A percentile compares a stretch with the other conserved stretches of the same genome.
Conservation (phyloP, 495 filamentous ascomycete genomes). For the Aspergillus leporis region DNA sequence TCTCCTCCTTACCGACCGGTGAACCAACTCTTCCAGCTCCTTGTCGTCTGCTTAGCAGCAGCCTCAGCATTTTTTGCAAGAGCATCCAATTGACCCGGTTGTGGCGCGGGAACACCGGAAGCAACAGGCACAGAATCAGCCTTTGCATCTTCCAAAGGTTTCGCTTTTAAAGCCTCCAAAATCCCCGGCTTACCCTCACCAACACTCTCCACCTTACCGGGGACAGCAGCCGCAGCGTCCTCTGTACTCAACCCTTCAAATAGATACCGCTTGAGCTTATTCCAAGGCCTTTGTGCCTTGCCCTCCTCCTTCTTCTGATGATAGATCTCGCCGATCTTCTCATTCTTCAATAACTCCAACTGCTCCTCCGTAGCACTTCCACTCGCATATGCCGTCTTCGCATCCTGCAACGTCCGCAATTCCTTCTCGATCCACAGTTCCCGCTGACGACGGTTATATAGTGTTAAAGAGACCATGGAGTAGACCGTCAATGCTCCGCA, state of each 20-base stretch:
- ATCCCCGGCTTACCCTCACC: constrained; percentile 27
- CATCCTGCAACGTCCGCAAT: constrained; percentile 59
- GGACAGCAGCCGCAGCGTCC: constrained; percentile 32
- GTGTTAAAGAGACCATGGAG: constrained; percentile 80
- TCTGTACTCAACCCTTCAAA: constrained; percentile 51
- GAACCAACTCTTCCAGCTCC: constrained; percentile 48
- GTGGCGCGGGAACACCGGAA: constrained; percentile 19
- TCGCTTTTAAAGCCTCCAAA: constrained; percentile 43
- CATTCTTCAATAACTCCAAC: constrained; percentile 56
- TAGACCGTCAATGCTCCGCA: constrained; percentile 73
- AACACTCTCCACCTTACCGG: not conserved
- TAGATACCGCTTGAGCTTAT: constrained; percentile 43
- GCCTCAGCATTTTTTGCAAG: constrained; percentile 44
- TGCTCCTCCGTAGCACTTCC: constrained; percentile 59
- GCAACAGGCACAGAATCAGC: constrained; percentile 19
- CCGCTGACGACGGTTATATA: constrained; percentile 76
- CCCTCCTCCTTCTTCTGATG: constrained; percentile 47
- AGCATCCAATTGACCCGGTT: constrained; percentile 41
- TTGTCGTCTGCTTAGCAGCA: constrained; percentile 38
- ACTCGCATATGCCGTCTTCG: constrained; percentile 59
- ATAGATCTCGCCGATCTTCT: constrained; percentile 53
- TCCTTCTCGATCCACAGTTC: constrained; percentile 65
- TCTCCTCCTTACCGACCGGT: constrained; percentile 29
- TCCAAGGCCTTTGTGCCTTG: constrained; percentile 45
- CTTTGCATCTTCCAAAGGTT: constrained; percentile 25